These are phyloP conservation scores for Quercus parvula DNA, from an alignment of 306 rosid species.

Conservation along the genomic window DNA sequence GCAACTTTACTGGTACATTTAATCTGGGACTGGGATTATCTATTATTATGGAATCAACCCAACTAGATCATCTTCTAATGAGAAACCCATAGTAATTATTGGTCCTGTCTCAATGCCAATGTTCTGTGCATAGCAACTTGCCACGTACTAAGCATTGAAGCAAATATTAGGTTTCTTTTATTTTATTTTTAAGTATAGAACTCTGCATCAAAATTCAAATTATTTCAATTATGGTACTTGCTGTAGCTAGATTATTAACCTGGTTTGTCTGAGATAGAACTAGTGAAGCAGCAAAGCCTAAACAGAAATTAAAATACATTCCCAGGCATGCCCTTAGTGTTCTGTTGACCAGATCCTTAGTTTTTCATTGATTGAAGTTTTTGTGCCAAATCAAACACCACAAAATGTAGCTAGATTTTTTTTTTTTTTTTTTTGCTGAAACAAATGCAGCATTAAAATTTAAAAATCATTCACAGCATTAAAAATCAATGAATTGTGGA, in stretches of 20 bases:
- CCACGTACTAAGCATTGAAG: not conserved
- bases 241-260: slow-evolving; percentile 40
- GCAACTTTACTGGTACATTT: slow-evolving; percentile 16
- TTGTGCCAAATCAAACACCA: not conserved
- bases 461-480: too few relatives aligned
- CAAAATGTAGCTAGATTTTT: too few relatives aligned
- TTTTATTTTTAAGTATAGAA: not conserved
- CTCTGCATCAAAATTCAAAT: slow-evolving; percentile 8
- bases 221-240: not conserved
- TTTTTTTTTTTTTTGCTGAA: too few relatives aligned
- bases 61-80: not conserved
- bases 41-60: not conserved
- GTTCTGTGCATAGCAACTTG: not conserved
- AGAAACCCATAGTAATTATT: not conserved
- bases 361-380: too few relatives aligned
- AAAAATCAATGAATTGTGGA: not conserved
- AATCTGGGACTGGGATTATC: slow-evolving; percentile 7
- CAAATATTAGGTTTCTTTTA: slow-evolving; percentile 1
- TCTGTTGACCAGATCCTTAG: too few relatives aligned
- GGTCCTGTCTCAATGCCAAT: not conserved
- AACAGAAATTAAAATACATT: too few relatives aligned
- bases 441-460: too few relatives aligned
- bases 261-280: slow-evolving; percentile 59
- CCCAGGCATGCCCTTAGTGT: too few relatives aligned
- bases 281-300: slow-evolving; percentile 64